Evolutionary conservation across 148 eudicot species (phyloP), one percentile per base, ranked within the genome.

Genomic region (Hydrangea macrophylla): DNA sequence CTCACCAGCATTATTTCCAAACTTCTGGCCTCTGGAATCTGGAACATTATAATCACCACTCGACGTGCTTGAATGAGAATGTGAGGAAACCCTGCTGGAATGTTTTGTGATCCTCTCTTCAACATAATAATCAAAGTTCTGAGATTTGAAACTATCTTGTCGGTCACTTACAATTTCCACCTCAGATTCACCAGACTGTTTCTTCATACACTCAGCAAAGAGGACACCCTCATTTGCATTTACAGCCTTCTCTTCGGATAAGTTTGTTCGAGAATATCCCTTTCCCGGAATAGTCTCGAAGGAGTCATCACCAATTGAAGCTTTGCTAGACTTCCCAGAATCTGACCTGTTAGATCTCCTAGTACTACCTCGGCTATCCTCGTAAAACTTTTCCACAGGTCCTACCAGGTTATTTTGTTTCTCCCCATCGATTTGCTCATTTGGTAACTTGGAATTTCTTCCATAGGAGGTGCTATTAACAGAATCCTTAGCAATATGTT

Each of bases 41-140:
- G 63, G 68, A 62, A 27, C 61, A 48, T 58, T 59, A 68, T 76
- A 58, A 39, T 74, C 82, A 64, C 69, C 66, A 40, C 71, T 71
- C 35, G 72, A 71, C 58, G 72, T 37, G 59, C 70, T 76, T 55
- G 75, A 79, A 78, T 51, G 64, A 58, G 84, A 75, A 53, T 26
- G 60, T 50, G 80, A 67, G 36, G 72, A 74, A 64, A 26, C 62
- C 48, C 39, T 65, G 64, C 71, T 56, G 33, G 73, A 53, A 67
- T 79, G 77, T 39, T 66, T 75, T 56, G 58, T 48, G 30, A 27
- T 78, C 30, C 57, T 71, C 61, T 61, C 72, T 73, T 70, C 76
- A 22, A 36, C 69, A 70, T 45, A 68, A 56, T 72, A 51, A 51
- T 77, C 65, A 31, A 62, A 58, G 36, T 56, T 70, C 58, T 74